These are phyloP conservation scores for Thelephora terrestris DNA, from an alignment of 1,284 basidiomycete genomes.

Conservation along the genomic window DNA sequence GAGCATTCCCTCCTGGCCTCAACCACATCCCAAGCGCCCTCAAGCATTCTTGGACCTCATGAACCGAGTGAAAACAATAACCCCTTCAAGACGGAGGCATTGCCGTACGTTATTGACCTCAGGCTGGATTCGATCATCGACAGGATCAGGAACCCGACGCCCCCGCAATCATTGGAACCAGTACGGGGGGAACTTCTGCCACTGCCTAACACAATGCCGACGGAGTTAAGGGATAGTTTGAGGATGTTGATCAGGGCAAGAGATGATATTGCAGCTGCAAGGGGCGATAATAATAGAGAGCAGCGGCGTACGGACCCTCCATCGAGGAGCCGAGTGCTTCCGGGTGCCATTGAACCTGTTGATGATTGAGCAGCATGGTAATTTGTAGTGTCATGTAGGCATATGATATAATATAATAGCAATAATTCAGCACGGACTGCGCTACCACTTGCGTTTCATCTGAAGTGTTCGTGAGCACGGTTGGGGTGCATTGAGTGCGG, in stretches of 20 bases:
- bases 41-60: constrained; percentile 21
- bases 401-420: not conserved
- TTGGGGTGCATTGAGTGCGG: not conserved
- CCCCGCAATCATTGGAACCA: constrained; percentile 23
- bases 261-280: constrained; percentile 12
- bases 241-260: constrained; percentile 41
- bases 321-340: constrained; percentile 20
- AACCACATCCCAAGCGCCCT: constrained; percentile 20
- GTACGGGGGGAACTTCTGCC: constrained; percentile 34
- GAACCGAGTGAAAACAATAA: constrained; percentile 18
- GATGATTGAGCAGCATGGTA: constrained; percentile 10
- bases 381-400: not conserved
- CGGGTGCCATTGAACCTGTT: constrained; percentile 33
- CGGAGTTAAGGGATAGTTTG: constrained; percentile 39
- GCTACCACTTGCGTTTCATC: constrained; percentile 62
- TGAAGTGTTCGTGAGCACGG: constrained; percentile 19
- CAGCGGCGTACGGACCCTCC: constrained; percentile 17
- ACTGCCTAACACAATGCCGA: constrained; percentile 49
- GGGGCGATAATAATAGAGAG: constrained; percentile 15
- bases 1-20: constrained; percentile 36
- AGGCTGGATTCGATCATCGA: constrained; percentile 39
- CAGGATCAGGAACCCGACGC: constrained; percentile 43
- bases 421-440: not conserved
- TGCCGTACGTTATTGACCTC: constrained; percentile 48
- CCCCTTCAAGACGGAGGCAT: constrained; percentile 14